A percentile compares a stretch with the other conserved stretches of the same genome.
phyloP scores from a whole-genome alignment of 768 basidiomycete species.

The Gloeophyllum trabeum region DNA sequence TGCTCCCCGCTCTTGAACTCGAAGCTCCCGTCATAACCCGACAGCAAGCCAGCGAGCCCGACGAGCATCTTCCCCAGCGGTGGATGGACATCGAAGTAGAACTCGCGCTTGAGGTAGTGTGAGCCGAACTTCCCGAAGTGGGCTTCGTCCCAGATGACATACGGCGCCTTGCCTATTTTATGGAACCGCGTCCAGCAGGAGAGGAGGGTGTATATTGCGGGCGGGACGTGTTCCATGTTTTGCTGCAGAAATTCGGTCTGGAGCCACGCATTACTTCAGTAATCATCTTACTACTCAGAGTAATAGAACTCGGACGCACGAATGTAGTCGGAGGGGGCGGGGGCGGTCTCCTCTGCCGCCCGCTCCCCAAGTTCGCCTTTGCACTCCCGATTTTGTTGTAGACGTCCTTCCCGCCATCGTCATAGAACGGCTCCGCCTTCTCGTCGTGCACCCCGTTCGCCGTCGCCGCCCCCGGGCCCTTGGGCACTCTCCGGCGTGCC shows the following conservation, averaged over 20 bases:
- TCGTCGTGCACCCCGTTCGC: slow-evolving; percentile 12
- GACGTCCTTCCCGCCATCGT: slow-evolving; percentile 60
- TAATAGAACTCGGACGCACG: slow-evolving; percentile 10
- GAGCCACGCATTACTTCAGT: background rate
- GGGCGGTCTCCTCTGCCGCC: slow-evolving; percentile 50
- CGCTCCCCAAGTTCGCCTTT: slow-evolving; percentile 23
- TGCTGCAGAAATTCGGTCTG: slow-evolving; percentile 71
- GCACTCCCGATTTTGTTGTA: slow-evolving; percentile 31
- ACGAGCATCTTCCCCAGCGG: slow-evolving; percentile 99
- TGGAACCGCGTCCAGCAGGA: slow-evolving; percentile 94
- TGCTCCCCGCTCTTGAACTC: slow-evolving; percentile 88
- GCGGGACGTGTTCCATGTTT: slow-evolving; percentile 69
- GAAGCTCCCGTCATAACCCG: slow-evolving; percentile 86
- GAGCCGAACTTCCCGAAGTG: slow-evolving; percentile 99
- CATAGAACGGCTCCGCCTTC: slow-evolving; percentile 25
- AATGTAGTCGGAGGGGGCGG: slow-evolving; percentile 56
- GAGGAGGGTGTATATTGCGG: slow-evolving; percentile 82
- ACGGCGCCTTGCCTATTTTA: slow-evolving; percentile 75
- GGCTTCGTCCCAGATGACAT: slow-evolving; percentile 98
- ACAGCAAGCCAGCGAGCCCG: slow-evolving; percentile 80
- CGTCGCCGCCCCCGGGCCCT: slow-evolving; percentile 20
- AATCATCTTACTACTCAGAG: background rate
- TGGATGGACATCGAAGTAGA: slow-evolving; percentile 99
- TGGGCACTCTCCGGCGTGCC: slow-evolving; percentile 32
- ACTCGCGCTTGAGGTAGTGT: slow-evolving; percentile 96